Evolutionary conservation across 2,329 filamentous ascomycete species (phyloP).

Genomic region (Diaporthe sp.): DNA sequence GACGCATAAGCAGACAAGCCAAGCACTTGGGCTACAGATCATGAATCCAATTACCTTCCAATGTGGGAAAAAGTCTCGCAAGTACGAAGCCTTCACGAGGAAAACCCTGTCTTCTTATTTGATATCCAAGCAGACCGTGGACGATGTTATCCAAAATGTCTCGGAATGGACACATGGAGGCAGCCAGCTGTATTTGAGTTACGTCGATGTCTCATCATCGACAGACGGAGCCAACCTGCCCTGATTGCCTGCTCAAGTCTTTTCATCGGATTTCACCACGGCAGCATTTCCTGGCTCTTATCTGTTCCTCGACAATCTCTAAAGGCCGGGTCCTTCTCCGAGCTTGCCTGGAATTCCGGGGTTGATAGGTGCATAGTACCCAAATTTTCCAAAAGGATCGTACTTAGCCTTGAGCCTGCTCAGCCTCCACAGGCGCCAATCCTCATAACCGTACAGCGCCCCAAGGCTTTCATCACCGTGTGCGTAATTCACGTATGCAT

Average conservation of each 20-base stretch:
- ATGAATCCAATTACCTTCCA: background rate
- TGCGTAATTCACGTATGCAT: constrained; percentile 38
- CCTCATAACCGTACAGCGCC: constrained; percentile 49
- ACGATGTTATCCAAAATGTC: background rate
- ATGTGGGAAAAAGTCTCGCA: background rate
- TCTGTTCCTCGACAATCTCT: background rate
- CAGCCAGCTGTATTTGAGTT: background rate
- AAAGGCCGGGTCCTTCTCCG: background rate
- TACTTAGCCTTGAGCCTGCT: constrained; percentile 51
- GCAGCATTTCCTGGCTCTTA: background rate
- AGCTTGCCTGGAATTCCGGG: background rate
- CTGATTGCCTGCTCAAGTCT: too few species aligned
- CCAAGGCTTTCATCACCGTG: constrained; percentile 37
- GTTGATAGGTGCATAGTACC: constrained; percentile 9
- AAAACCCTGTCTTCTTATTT: background rate
- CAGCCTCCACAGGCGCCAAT: constrained; percentile 51
- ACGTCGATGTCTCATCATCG: background rate
- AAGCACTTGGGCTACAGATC: too few species aligned
- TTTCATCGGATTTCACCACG: background rate
- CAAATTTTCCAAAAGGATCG: constrained; percentile 46
- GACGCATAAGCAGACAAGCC: background rate
- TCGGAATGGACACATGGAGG: background rate
- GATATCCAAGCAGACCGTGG: background rate
- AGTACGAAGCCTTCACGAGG: background rate
- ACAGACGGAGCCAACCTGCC: background rate